Evolutionary conservation across 345 rosid species (phyloP).

Genomic region (Lenwebbia sp.): DNA sequence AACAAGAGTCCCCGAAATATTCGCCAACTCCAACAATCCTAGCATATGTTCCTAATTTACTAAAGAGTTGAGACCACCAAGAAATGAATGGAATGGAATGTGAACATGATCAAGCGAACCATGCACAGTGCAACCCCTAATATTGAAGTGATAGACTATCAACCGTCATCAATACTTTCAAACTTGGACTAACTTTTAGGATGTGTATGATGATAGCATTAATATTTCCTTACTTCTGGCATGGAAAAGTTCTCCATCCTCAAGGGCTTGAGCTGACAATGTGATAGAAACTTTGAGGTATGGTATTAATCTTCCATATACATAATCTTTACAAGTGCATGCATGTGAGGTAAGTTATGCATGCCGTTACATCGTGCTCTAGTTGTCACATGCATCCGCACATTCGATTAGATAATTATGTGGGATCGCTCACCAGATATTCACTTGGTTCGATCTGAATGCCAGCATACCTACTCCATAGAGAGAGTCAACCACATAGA

Average conservation of each 20-base stretch:
- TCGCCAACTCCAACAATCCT: no score
- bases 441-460: not conserved
- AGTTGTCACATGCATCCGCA: not conserved
- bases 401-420: not conserved
- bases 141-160: not conserved
- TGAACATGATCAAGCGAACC: not conserved
- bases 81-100: not conserved
- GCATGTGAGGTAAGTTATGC: not conserved
- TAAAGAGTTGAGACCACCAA: not conserved
- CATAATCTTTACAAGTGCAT: not conserved
- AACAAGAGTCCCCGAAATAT: no score
- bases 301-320: not conserved
- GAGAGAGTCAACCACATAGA: not conserved
- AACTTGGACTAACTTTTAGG: not conserved
- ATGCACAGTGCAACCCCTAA: not conserved
- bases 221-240: not conserved
- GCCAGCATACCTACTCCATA: not conserved
- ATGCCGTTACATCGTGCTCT: not conserved
- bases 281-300: not conserved
- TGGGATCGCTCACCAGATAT: not conserved
- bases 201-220: not conserved
- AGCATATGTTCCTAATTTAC: no score
- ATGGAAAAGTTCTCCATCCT: not conserved
- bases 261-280: not conserved
- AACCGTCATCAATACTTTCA: not conserved